A percentile compares a stretch with the other conserved stretches of the same genome.
Conservation (phyloP, 2,329 filamentous ascomycete species). For the Rasamsonia emersonii region DNA sequence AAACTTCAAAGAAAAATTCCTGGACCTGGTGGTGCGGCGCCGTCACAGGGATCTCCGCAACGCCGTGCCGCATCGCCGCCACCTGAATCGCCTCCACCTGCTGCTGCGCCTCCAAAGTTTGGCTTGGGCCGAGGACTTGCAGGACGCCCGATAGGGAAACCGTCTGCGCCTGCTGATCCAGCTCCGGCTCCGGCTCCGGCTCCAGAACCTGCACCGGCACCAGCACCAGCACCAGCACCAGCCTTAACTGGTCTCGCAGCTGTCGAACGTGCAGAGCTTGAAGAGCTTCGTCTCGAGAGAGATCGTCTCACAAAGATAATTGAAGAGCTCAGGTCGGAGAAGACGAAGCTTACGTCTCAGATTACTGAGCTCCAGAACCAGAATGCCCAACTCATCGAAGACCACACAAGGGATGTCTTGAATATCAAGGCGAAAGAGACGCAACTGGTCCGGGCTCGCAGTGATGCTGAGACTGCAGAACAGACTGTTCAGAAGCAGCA, state of each 20-base stretch:
- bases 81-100: slow-evolving; percentile 28
- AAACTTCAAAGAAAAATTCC: slow-evolving; percentile 37
- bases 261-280: slow-evolving; percentile 84
- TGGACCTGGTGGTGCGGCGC: slow-evolving; percentile 27
- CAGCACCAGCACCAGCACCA: slow-evolving; percentile 41
- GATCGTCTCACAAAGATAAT: slow-evolving; percentile 66
- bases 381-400: slow-evolving; percentile 92
- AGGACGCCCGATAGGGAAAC: slow-evolving; percentile 75
- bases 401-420: slow-evolving; percentile 88
- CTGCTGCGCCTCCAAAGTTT: slow-evolving; percentile 43
- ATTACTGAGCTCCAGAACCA: slow-evolving; percentile 93
- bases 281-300: slow-evolving; percentile 76
- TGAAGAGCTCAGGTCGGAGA: slow-evolving; percentile 75
- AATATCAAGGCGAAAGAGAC: slow-evolving; percentile 99
- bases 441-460: slow-evolving; percentile 82
- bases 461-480: slow-evolving; percentile 82
- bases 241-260: slow-evolving; percentile 56
- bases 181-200: slow-evolving; percentile 35
- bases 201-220: slow-evolving; percentile 38
- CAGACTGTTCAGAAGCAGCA: slow-evolving; percentile 74
- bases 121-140: slow-evolving; percentile 70
- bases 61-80: slow-evolving; percentile 38
- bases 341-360: slow-evolving; percentile 72
- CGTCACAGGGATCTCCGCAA: slow-evolving; percentile 29
- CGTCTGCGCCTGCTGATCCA: slow-evolving; percentile 40